phyloP scores from a whole-genome alignment of 345 rosid genomes.

The Populus ilicifolia region DNA sequence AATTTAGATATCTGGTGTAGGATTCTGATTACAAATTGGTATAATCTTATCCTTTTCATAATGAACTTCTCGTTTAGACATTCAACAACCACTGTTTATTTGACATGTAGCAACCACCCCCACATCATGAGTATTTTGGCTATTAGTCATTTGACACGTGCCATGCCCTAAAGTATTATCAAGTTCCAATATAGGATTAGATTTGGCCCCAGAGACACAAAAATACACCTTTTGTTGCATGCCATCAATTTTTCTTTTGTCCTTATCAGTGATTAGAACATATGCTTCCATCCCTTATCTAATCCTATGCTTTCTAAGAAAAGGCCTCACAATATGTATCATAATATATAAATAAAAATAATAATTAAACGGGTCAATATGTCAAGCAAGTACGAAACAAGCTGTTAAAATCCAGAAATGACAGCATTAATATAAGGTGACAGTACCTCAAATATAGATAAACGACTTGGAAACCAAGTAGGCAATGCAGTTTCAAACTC shows the following conservation, averaged over 20 bases:
- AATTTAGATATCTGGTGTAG: constrained; percentile 10
- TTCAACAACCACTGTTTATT: constrained; percentile 17
- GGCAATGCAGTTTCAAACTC: not conserved
- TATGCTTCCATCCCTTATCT: constrained; percentile 18
- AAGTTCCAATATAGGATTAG: constrained; percentile 15
- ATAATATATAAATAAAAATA: not conserved
- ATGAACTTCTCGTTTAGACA: constrained; percentile 9
- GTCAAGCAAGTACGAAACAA: not conserved
- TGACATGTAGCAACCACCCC: constrained; percentile 20
- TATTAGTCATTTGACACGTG: constrained; percentile 14
- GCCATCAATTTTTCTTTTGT: constrained; percentile 22
- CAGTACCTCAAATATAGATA: not conserved
- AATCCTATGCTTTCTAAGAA: constrained; percentile 15
- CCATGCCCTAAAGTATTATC: constrained; percentile 15
- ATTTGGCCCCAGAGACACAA: constrained; percentile 23
- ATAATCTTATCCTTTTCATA: constrained; percentile 32
- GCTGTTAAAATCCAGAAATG: not conserved
- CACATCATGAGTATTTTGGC: constrained; percentile 5
- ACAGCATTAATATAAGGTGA: not conserved
- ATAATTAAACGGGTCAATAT: not conserved
- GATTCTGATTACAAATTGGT: constrained; percentile 19
- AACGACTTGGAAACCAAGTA: not conserved
- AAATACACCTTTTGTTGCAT: constrained; percentile 18
- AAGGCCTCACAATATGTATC: constrained; percentile 11
- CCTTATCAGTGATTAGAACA: constrained; percentile 25